A percentile compares a stretch with the other conserved stretches of the same genome.
These are phyloP conservation scores for Phytophthora vignae DNA, from an alignment of 352 stramenopile genomes.

Conservation along the genomic window DNA sequence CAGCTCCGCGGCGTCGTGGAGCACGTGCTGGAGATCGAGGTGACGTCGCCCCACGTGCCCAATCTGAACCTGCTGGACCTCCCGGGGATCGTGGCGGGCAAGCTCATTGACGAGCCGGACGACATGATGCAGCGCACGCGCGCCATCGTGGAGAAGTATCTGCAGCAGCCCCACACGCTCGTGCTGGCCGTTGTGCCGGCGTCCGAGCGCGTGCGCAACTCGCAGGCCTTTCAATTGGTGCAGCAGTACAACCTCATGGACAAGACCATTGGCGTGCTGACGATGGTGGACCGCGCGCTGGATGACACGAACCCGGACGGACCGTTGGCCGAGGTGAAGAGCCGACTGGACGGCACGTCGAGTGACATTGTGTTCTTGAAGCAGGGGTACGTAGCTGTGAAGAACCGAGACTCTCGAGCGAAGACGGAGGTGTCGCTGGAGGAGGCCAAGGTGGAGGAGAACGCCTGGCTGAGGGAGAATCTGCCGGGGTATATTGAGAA, in stretches of 20 bases:
- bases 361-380: constrained; percentile 44
- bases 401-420: constrained; percentile 42
- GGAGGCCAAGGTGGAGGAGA: constrained; percentile 34
- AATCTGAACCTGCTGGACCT: constrained; percentile 55
- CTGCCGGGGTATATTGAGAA: constrained; percentile 34
- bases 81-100: constrained; percentile 47
- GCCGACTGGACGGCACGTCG: constrained; percentile 36
- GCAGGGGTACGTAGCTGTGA: constrained; percentile 52
- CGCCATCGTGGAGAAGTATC: constrained; percentile 44
- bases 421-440: constrained; percentile 25
- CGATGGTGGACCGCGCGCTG: constrained; percentile 48
- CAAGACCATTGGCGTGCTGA: constrained; percentile 51
- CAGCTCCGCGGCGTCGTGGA: constrained; percentile 38
- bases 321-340: constrained; percentile 36
- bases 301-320: constrained; percentile 33
- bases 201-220: constrained; percentile 44
- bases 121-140: constrained; percentile 56
- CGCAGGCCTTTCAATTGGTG: constrained; percentile 56
- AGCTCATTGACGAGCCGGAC: constrained; percentile 35
- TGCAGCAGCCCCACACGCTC: constrained; percentile 44
- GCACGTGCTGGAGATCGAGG: constrained; percentile 50
- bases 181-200: constrained; percentile 53
- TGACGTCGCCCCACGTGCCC: constrained; percentile 45
- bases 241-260: constrained; percentile 45
- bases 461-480: constrained; percentile 39